Percentiles rank a stretch among this genome's conserved stretches.
Conservation (phyloP, 2,329 filamentous ascomycete species). For the Sphaerulina populicola region DNA sequence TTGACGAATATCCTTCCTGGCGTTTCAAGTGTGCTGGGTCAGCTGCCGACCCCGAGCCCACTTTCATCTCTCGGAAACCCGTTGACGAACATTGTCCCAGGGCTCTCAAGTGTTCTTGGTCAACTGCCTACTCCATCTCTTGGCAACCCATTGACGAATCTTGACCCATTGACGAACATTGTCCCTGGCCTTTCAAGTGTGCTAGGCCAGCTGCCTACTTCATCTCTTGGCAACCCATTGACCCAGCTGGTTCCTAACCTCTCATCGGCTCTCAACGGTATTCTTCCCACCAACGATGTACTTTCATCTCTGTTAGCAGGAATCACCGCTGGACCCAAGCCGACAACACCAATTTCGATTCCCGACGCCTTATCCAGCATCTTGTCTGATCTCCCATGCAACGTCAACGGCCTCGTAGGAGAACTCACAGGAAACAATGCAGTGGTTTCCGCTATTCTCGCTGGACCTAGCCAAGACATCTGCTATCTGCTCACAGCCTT, state of each 20-base stretch:
- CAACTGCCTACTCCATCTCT: background rate
- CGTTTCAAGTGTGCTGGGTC: background rate
- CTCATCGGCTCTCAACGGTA: background rate
- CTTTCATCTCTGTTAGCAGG: background rate
- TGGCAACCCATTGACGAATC: background rate
- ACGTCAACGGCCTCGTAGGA: background rate
- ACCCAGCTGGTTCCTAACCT: background rate
- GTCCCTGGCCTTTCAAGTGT: background rate
- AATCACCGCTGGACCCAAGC: background rate
- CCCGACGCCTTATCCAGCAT: background rate
- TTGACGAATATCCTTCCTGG: constrained; percentile 5
- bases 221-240: background rate
- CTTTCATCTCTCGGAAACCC: background rate
- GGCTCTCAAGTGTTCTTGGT: background rate
- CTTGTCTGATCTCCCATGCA: background rate
- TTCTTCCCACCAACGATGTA: background rate
- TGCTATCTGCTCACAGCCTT: background rate
- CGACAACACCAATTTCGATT: background rate
- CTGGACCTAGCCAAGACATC: background rate
- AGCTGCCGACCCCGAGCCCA: background rate
- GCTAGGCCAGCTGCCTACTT: background rate
- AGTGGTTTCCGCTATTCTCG: constrained; percentile 2
- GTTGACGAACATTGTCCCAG: background rate
- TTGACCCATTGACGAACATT: background rate
- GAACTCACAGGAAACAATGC: background rate